Base-by-base conservation (phyloP, 2,329 filamentous ascomycete species). In the Xylariaceae sp. region DNA sequence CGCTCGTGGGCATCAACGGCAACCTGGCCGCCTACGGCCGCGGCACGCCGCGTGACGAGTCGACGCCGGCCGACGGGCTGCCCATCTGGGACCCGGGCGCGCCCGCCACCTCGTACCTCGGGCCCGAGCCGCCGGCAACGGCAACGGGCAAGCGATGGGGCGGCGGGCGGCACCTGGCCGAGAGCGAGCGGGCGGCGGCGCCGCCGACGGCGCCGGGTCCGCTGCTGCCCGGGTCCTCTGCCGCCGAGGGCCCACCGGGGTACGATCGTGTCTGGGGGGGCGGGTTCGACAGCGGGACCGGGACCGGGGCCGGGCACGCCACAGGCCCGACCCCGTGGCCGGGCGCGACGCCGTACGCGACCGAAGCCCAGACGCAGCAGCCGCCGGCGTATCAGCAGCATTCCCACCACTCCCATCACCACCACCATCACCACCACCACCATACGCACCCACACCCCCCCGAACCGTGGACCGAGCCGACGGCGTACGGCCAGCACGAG, bases 1-100 rank as follows among this genome's bases (percentile, higher is more conserved):
- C 80, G 2, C 61, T 90, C 9, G 76, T 79, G 16, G 84, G 84
- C 15, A 89, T 89, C 63, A 90, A 92, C 54, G 81, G 81, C 11
- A 80, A 76, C 25, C 60, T 90, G 34, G 76, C 78, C 12, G 67
- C 73, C 3, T 82, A 80, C 48, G 67, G 74, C 29, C 67, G 65
- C 4, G 82, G 83, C 3, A 66, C 62, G 18, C 77, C 83, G 1
- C 61, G 58, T 14, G 80, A 75, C n/a, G 75, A 82, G 40, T 69
- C 77, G 19, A 65, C 76, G 38, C 80, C 82, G 1, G 62, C 66
- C 1, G 70, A 70, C 27, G 77, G 75, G 2, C 60, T 80, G 11
- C 73, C 76, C 0, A 57, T 78, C 3, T 83, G 77, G 77, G 69
- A 73, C 42, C 63, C 67, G 0, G 51, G 53, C 26, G 55, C 52